A percentile compares a stretch with the other conserved stretches of the same genome.
phyloP scores from a whole-genome alignment of 306 rosid species.

The Gillenia trifoliata region DNA sequence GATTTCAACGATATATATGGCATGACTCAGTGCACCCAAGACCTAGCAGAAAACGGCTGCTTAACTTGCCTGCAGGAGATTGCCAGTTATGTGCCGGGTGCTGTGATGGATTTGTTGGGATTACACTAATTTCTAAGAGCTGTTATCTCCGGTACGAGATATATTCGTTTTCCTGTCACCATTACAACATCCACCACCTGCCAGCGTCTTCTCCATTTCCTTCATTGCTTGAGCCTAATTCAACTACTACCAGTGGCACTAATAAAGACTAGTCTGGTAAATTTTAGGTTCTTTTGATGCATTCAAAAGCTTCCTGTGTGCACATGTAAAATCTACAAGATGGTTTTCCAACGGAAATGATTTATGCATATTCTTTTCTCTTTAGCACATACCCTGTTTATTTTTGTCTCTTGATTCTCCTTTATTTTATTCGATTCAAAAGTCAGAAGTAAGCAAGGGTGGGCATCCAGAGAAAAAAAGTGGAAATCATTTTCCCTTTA shows the following conservation, averaged over 20 bases:
- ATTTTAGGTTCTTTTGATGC: not conserved
- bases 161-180: constrained; percentile 6
- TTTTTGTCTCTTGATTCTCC: too few relatives aligned
- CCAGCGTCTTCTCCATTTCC: constrained; percentile 4
- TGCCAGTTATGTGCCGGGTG: not conserved
- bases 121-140: constrained; percentile 5
- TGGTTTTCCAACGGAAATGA: too few relatives aligned
- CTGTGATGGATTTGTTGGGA: constrained; percentile 5
- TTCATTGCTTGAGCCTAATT: not conserved
- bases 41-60: constrained; percentile 16
- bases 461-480: too few relatives aligned
- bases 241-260: too few relatives aligned
- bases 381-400: too few relatives aligned
- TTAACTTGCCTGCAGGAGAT: constrained; percentile 23
- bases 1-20: constrained; percentile 3
- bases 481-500: too few relatives aligned
- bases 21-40: constrained; percentile 24
- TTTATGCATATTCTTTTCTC: too few relatives aligned
- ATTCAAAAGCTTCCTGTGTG: not conserved
- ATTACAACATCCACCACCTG: not conserved
- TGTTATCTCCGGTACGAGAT: constrained; percentile 27
- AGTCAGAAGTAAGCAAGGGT: too few relatives aligned
- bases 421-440: too few relatives aligned
- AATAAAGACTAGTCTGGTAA: constrained; percentile 4
- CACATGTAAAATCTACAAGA: too few relatives aligned